A percentile compares a stretch with the other conserved stretches of the same genome.
Evolutionary conservation across 768 basidiomycete species (phyloP).

Genomic region (Tylopilus plumbeoviolaceoides): DNA sequence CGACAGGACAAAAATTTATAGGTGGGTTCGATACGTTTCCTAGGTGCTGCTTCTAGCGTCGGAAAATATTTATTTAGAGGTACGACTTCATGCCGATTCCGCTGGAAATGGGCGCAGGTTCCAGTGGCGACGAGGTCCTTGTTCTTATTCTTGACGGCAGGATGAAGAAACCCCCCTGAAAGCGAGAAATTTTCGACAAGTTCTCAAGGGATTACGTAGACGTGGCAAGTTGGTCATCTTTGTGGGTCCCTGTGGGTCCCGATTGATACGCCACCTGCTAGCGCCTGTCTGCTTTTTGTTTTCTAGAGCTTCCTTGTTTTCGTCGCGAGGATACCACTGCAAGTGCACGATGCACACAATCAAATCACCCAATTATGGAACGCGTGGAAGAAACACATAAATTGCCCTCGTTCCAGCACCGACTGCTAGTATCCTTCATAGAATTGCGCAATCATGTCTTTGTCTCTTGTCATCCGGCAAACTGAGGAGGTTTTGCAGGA

Average conservation of each 20-base stretch:
- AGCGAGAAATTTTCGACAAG: too few species aligned
- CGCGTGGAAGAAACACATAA: conserved; percentile 9
- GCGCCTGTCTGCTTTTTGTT: conserved; percentile 9
- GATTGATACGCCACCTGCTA: neutral
- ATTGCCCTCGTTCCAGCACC: neutral
- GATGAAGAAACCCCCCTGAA: neutral
- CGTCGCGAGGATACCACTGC: conserved; percentile 12
- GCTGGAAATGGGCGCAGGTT: neutral
- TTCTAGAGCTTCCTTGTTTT: conserved; percentile 9
- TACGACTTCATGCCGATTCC: neutral
- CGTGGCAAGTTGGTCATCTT: neutral
- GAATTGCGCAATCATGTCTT: conserved; percentile 1
- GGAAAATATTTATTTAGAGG: neutral
- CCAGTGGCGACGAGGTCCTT: neutral
- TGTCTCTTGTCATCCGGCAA: neutral
- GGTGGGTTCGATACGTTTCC: too few species aligned
- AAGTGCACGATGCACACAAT: neutral
- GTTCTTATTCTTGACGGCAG: neutral
- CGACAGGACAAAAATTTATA: too few species aligned
- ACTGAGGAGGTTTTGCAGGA: neutral
- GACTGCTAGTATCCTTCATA: neutral
- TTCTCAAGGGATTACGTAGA: neutral
- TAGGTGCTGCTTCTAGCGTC: too few species aligned
- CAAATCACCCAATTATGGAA: neutral
- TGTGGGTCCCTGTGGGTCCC: neutral